phyloP scores from a whole-genome alignment of 2,329 filamentous ascomycete genomes.

The Achaetomium macrosporum region DNA sequence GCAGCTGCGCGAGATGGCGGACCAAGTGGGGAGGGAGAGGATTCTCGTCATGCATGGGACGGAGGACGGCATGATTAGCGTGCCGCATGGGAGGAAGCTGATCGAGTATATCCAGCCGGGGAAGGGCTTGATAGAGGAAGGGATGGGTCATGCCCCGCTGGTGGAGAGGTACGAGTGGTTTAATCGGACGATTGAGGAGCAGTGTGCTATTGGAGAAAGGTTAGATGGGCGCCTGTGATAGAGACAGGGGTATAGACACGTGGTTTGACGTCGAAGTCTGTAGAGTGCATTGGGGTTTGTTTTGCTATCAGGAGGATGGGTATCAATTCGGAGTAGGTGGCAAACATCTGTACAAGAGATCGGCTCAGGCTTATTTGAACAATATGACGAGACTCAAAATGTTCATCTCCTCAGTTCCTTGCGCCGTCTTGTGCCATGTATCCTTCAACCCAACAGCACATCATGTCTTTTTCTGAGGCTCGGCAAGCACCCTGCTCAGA shows the following conservation, averaged over 20 bases:
- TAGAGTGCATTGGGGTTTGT: too few species aligned
- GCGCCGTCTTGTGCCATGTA: background rate
- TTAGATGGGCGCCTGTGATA: conserved; percentile 28
- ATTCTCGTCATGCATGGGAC: conserved; percentile 76
- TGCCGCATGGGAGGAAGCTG: conserved; percentile 63
- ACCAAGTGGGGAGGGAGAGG: conserved; percentile 63
- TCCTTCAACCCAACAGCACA: background rate
- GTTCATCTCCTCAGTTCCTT: background rate
- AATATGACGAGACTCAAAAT: background rate
- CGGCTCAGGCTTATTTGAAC: background rate
- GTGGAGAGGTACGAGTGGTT: conserved; percentile 68
- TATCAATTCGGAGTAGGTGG: background rate
- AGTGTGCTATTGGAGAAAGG: conserved; percentile 47
- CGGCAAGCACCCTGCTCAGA: conserved; percentile 24
- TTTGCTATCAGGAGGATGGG: background rate
- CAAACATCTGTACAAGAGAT: background rate
- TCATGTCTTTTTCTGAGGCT: background rate
- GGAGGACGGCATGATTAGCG: conserved; percentile 69
- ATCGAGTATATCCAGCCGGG: conserved; percentile 59
- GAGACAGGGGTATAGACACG: background rate
- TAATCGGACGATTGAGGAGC: conserved; percentile 55
- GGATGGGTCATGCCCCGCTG: conserved; percentile 68
- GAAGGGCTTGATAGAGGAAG: conserved; percentile 58
- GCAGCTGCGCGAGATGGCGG: conserved; percentile 61
- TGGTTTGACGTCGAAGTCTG: background rate